These are phyloP conservation scores for Cladorrhinum sp. DNA, from an alignment of 2,329 filamentous ascomycete genomes.

Conservation along the genomic window DNA sequence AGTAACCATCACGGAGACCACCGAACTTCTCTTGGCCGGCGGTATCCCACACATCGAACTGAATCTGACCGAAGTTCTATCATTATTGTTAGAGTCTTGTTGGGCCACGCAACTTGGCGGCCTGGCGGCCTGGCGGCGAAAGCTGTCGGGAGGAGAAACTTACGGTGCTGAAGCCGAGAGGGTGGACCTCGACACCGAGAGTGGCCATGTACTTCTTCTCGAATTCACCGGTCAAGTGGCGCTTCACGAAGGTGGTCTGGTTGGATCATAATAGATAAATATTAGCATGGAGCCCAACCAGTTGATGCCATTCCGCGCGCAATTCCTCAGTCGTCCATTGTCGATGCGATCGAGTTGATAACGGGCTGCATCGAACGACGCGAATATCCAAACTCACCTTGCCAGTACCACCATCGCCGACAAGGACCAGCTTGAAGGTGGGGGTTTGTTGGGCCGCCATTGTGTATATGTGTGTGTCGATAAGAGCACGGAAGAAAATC, in stretches of 20 bases:
- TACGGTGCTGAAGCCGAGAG: slow-evolving; percentile 96
- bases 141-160: slow-evolving; percentile 39
- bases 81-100: slow-evolving; percentile 36
- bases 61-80: slow-evolving; percentile 93
- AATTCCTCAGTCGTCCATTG: slow-evolving; percentile 21
- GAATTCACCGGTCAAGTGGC: slow-evolving; percentile 98
- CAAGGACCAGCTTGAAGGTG: slow-evolving; percentile 99
- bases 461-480: slow-evolving; percentile 36
- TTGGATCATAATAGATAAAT: not conserved
- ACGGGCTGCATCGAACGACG: slow-evolving; percentile 14
- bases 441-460: slow-evolving; percentile 67
- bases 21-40: slow-evolving; percentile 99
- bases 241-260: slow-evolving; percentile 99
- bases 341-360: slow-evolving; percentile 10
- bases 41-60: slow-evolving; percentile 99
- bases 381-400: slow-evolving; percentile 65
- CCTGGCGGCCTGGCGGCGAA: not conserved
- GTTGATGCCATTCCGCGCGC: slow-evolving; percentile 10
- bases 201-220: slow-evolving; percentile 99
- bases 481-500: slow-evolving; percentile 33
- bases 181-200: slow-evolving; percentile 98
- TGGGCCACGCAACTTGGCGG: slow-evolving; percentile 17
- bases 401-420: slow-evolving; percentile 98
- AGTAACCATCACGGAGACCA: slow-evolving; percentile 98
- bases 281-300: slow-evolving; percentile 25